Percentiles rank a stretch among this genome's conserved stretches.
phyloP scores from a whole-genome alignment of 805 yeast genomes.

The Kuraishia borneana region DNA sequence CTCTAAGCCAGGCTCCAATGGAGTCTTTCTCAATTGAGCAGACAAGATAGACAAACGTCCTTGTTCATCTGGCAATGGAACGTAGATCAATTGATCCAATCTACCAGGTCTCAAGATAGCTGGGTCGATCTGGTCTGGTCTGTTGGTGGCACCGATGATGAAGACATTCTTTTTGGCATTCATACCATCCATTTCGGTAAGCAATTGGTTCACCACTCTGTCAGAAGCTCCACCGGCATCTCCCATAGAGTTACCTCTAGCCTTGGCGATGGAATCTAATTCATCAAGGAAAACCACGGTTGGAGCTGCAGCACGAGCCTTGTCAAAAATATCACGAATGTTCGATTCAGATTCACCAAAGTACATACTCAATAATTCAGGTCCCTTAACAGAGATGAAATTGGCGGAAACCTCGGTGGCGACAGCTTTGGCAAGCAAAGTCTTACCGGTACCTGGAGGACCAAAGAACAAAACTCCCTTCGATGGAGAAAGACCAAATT shows the following conservation, averaged over 20 bases:
- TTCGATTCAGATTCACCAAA: conserved; percentile 98
- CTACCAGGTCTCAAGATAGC: conserved; percentile 98
- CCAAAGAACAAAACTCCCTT: conserved; percentile 98
- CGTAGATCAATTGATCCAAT: conserved; percentile 95
- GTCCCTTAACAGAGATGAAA: conserved; percentile 95
- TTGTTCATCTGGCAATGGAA: conserved; percentile 93
- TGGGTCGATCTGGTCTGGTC: conserved; percentile 99
- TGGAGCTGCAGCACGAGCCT: conserved; percentile 99
- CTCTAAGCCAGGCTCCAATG: conserved; percentile 94
- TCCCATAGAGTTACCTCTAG: conserved; percentile 85
- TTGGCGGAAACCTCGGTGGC: conserved; percentile 99
- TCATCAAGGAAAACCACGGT: conserved; percentile 98
- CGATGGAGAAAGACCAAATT: conserved; percentile 95
- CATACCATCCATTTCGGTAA: conserved; percentile 99
- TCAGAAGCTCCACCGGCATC: conserved; percentile 97
- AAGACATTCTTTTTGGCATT: conserved; percentile 98
- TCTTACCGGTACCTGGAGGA: conserved; percentile 99
- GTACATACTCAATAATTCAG: conserved; percentile 93
- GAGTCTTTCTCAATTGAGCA: conserved; percentile 97
- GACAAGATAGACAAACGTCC: conserved; percentile 88
- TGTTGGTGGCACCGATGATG: conserved; percentile 97
- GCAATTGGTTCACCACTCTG: conserved; percentile 89
- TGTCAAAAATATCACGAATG: conserved; percentile 94
- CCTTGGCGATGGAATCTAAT: conserved; percentile 94
- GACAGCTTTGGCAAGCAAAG: conserved; percentile 95